Evolutionary conservation across 202 grass and related monocot genomes (phyloP), one percentile per base, ranked within the genome.

Genomic region (Musa balbisiana): DNA sequence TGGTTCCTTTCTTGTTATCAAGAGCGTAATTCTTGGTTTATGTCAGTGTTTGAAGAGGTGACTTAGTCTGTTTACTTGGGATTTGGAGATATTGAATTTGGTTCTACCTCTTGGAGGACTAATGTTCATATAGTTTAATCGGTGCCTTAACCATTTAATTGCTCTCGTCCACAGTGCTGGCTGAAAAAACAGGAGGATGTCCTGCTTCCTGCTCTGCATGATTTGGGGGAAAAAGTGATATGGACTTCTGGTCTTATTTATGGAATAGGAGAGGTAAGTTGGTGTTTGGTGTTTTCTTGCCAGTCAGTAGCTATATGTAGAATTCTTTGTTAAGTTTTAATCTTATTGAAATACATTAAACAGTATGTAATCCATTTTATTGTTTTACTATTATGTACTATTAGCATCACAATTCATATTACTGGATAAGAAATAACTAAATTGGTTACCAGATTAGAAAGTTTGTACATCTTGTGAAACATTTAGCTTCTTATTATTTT

Each of bases 241-340:
- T 93, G 93, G 93, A 93, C 93, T 77, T 97, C 93, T 53, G 93
- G 93, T 63, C 80, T 91, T 51, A 69, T 93, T 56, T 91, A 89
- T 73, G 76, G 62, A 64, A 86, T 87, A 86, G 74, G 76, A 72
- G 80, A 97, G 85, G 93, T 96, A 83, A 74, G 60, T 79, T 55
- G 56, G 33, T 25, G 58, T 54, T 73, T 15, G 62, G 24, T 33
- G 24, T 49, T 23, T 22, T 52, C 10, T 70, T 15, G 12, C 33
- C 24, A 49, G 25, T 29, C 49, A 70, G 25, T 51, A n/a, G 67
- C 67, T 49, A 19, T 16, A 49, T 43, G 21, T 16, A 70, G 67
- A 70, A 33, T 17, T 70, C 49, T 70, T 22, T 21, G 33, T 43
- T 43, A 6, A 43, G 33, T 43, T 43, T 43, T 43, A 43, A 43